Evolutionary conservation across 441 rosid species (phyloP).

Genomic region (Erodium trifolium): DNA sequence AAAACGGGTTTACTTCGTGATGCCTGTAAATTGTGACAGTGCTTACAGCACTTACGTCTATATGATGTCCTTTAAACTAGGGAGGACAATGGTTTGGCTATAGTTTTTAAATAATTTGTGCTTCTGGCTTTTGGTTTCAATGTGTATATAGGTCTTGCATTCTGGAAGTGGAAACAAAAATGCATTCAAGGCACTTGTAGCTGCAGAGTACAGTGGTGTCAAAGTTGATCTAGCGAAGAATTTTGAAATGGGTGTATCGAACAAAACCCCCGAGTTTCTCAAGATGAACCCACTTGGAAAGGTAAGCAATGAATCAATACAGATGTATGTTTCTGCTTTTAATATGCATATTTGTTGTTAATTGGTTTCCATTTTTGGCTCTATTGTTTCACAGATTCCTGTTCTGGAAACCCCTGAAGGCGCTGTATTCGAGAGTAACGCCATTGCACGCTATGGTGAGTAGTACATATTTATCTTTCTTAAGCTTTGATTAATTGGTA

Average conservation of each 20-base stretch:
- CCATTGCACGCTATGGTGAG: slow-evolving; percentile 51
- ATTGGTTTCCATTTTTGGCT: not conserved
- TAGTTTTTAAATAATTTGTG: not conserved
- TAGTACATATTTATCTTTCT: not conserved
- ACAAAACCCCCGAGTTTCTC: slow-evolving; percentile 46
- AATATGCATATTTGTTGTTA: not conserved
- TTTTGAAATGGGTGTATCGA: slow-evolving; percentile 51
- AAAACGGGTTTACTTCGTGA: too few species aligned
- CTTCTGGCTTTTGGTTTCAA: not conserved
- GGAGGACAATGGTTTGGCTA: not conserved
- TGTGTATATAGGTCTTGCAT: slow-evolving; percentile 11
- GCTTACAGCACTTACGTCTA: too few species aligned
- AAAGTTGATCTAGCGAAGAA: slow-evolving; percentile 24
- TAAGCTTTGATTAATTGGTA: not conserved
- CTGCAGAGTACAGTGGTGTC: slow-evolving; percentile 26
- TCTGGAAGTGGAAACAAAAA: slow-evolving; percentile 11
- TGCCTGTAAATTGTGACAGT: too few species aligned
- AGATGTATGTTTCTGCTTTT: not conserved
- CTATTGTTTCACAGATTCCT: slow-evolving; percentile 18
- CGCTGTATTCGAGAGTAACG: slow-evolving; percentile 37
- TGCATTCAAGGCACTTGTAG: slow-evolving; percentile 20
- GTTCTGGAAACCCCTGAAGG: slow-evolving; percentile 27
- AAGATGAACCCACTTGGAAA: slow-evolving; percentile 62
- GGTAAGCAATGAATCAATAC: slow-evolving; percentile 20
- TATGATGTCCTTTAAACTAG: too few species aligned